phyloP scores from a whole-genome alignment of 129 eudicot genomes.

The Rutidosis leptorrhynchoides region DNA sequence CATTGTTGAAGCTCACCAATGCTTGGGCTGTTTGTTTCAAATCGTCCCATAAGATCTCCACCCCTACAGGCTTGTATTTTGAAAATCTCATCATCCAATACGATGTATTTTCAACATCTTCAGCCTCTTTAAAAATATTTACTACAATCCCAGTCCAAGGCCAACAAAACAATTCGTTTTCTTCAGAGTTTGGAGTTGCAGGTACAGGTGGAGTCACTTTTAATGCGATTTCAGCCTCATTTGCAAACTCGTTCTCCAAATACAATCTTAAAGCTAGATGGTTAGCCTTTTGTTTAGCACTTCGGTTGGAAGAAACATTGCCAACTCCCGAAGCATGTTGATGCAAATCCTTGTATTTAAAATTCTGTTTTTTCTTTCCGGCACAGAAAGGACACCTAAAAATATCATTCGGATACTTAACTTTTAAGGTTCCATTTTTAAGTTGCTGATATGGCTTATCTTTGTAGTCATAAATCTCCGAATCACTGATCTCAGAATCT shows the following conservation, averaged over 20 bases:
- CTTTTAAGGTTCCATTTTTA: conserved; percentile 52
- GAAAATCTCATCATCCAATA: conserved; percentile 57
- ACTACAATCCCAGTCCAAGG: conserved; percentile 89
- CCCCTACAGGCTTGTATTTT: conserved; percentile 58
- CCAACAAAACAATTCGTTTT: conserved; percentile 51
- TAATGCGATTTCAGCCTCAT: conserved; percentile 42
- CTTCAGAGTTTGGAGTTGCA: conserved; percentile 35
- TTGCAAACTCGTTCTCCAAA: conserved; percentile 57
- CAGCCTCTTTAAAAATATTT: conserved; percentile 43
- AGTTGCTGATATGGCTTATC: conserved; percentile 72
- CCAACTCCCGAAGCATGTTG: conserved; percentile 88
- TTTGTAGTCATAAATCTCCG: conserved; percentile 64
- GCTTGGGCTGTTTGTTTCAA: conserved; percentile 36
- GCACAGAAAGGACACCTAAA: conserved; percentile 95
- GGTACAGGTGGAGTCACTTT: conserved; percentile 33
- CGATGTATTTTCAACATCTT: conserved; percentile 25
- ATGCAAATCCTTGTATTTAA: conserved; percentile 71
- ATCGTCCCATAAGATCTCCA: conserved; percentile 55
- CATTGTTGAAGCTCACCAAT: conserved; percentile 56
- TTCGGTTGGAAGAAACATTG: conserved; percentile 78
- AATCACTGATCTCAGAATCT: conserved; percentile 88
- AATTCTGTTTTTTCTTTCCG: conserved; percentile 90
- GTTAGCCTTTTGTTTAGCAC: conserved; percentile 77
- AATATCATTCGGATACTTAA: conserved; percentile 58
- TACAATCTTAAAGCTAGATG: conserved; percentile 75